These are phyloP conservation scores for Chlorella sp. DNA, from an alignment of 139 green algal species.

Conservation along the genomic window DNA sequence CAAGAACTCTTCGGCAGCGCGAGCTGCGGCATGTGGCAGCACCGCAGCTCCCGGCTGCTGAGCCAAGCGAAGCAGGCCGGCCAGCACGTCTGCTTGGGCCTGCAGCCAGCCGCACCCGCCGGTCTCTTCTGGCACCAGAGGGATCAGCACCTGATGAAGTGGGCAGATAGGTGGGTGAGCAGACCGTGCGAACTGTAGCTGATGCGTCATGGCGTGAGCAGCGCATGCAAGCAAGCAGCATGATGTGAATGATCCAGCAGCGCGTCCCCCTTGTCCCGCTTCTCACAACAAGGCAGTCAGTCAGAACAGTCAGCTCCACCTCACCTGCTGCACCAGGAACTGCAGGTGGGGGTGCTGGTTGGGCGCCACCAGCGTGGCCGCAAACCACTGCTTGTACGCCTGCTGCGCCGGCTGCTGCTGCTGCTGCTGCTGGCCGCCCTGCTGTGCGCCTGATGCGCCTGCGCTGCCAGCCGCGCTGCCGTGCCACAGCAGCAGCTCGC, in stretches of 20 bases:
- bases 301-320: too few species aligned
- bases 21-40: background rate
- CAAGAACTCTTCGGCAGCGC: background rate
- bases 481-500: background rate
- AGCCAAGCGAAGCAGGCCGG: background rate
- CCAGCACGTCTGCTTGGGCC: constrained; percentile 3
- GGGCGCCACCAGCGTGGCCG: background rate
- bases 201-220: too few species aligned
- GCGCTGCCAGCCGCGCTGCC: too few species aligned
- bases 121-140: constrained; percentile 16
- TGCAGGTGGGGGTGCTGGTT: background rate
- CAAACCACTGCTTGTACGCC: background rate
- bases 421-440: background rate
- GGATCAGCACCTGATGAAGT: background rate
- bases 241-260: too few species aligned
- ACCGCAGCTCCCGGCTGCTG: background rate
- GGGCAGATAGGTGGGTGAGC: too few species aligned
- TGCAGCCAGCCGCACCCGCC: background rate
- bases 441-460: background rate
- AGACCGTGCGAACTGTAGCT: too few species aligned
- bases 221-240: too few species aligned
- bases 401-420: background rate
- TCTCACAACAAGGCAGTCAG: too few species aligned
- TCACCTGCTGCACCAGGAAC: constrained; percentile 16
- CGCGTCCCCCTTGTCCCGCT: too few species aligned